A percentile compares a stretch with the other conserved stretches of the same genome.
phyloP scores from a whole-genome alignment of 495 filamentous ascomycete species.

The Penicillium canariense region DNA sequence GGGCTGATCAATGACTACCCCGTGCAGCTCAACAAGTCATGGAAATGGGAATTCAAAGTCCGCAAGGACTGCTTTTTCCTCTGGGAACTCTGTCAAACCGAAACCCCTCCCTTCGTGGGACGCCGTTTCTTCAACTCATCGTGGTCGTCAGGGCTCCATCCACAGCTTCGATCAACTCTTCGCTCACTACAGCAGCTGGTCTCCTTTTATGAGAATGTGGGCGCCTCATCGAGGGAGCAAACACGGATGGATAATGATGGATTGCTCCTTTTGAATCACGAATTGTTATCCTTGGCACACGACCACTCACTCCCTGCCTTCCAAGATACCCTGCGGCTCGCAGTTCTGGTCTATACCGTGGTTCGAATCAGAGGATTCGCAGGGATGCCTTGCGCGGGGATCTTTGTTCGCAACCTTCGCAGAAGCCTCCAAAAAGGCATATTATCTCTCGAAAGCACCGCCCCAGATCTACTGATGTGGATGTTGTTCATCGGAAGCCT shows the following conservation, averaged over 20 bases:
- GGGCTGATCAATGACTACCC: not conserved
- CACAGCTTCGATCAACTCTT: constrained; percentile 9
- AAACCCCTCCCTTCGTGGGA: not conserved
- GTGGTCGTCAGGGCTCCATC: constrained; percentile 11
- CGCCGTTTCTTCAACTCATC: constrained; percentile 10
- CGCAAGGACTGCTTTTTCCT: not conserved
- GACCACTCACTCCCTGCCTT: constrained; percentile 7
- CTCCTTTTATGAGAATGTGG: constrained; percentile 13
- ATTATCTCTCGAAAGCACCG: constrained; percentile 4
- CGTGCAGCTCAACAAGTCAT: not conserved
- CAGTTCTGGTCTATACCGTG: constrained; percentile 12
- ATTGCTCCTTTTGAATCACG: constrained; percentile 14
- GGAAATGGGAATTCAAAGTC: constrained; percentile 5
- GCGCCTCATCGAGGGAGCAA: not conserved
- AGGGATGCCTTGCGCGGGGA: constrained; percentile 11
- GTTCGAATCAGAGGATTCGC: constrained; percentile 15
- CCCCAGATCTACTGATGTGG: constrained; percentile 1
- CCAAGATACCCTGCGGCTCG: constrained; percentile 16
- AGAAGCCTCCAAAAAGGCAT: constrained; percentile 7
- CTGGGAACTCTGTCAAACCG: not conserved
- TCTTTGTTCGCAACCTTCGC: constrained; percentile 7
- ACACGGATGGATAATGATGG: constrained; percentile 17
- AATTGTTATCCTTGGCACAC: constrained; percentile 8
- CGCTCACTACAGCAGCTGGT: constrained; percentile 7
- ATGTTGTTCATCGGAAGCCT: constrained; percentile 4